These are phyloP conservation scores for Fusarium sp. DNA, from an alignment of 2,329 filamentous ascomycete species.

Conservation along the genomic window DNA sequence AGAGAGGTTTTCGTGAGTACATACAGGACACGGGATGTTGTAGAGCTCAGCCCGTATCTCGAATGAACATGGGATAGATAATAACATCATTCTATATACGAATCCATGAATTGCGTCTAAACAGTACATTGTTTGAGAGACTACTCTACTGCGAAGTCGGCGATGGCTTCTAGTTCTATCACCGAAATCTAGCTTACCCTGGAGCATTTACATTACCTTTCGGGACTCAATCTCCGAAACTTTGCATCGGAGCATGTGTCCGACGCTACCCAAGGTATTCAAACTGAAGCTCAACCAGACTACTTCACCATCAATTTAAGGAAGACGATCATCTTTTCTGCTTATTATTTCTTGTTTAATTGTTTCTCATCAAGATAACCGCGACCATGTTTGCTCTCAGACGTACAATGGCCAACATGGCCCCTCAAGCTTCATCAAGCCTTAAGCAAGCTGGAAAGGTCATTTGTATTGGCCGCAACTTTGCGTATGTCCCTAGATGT, in stretches of 20 bases:
- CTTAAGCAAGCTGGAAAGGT: constrained; percentile 75
- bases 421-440: constrained; percentile 56
- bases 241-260: constrained; percentile 40
- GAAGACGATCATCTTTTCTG: neutral
- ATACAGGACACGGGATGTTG: too few species aligned
- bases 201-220: neutral
- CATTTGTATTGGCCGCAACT: constrained; percentile 95
- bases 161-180: neutral
- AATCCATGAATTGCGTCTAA: neutral
- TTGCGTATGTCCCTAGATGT: constrained; percentile 73
- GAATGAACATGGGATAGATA: neutral
- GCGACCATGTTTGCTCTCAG: constrained; percentile 53
- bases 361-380: neutral
- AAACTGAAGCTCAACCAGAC: constrained; percentile 6
- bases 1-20: too few species aligned
- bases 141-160: constrained; percentile 20
- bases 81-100: neutral
- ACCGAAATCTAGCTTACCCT: constrained; percentile 2
- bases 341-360: neutral
- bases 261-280: constrained; percentile 35
- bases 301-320: constrained; percentile 7
- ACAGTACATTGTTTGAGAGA: neutral
- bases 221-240: constrained; percentile 44
- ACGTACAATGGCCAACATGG: constrained; percentile 54
- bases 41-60: too few species aligned